Evolutionary conservation across 2,329 filamentous ascomycete species (phyloP), one percentile per base, ranked within the genome.

Genomic region (Stemphylium lycopersici): DNA sequence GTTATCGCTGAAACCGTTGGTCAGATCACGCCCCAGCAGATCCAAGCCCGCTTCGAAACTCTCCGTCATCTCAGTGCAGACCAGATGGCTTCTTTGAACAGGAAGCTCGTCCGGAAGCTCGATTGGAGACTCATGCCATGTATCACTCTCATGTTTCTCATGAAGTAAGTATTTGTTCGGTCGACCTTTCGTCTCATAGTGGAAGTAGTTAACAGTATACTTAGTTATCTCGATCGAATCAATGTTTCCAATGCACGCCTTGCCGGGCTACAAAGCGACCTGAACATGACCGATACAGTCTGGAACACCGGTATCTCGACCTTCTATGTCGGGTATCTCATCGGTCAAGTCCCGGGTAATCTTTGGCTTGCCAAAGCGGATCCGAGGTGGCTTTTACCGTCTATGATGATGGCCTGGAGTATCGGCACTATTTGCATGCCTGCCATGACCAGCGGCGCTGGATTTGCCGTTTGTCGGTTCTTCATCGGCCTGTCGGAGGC

Each of bases 341-440:
- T 80, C 46, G 73, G 77, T 6, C 79, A 81, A 51, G 70, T 81
- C 0, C 79, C 79, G 0, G 79, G 77, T 16, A 81, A 81, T 57
- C 65, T 81, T 24, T 74, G 78, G 48, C 71, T 81, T 47, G 78
- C 79, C 26, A 76, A 74, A 51, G 61, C 68, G 0, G 70, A 72
- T 37, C 76, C 76, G 1, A 66, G 72, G 8, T 52, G 68, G 24
- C 61, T 77, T 24, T 62, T 78, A 1, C 77, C 77, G 2, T 55
- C 52, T 5, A 77, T 77, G 54, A 77, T 78, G 69, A 68, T 80
- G 15, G 75, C 71, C 1, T 81, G 77, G 64, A 74, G 75, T n/a
- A 70, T 71, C n/a, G 76, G 77, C 3, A 77, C 78, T 0, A 73
- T 78, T 6, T 76, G 75, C 37, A 81, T 81, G 79, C 73, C 77